Conservation (phyloP, 352 stramenopile genomes). For the Pythium brachiatum region DNA sequence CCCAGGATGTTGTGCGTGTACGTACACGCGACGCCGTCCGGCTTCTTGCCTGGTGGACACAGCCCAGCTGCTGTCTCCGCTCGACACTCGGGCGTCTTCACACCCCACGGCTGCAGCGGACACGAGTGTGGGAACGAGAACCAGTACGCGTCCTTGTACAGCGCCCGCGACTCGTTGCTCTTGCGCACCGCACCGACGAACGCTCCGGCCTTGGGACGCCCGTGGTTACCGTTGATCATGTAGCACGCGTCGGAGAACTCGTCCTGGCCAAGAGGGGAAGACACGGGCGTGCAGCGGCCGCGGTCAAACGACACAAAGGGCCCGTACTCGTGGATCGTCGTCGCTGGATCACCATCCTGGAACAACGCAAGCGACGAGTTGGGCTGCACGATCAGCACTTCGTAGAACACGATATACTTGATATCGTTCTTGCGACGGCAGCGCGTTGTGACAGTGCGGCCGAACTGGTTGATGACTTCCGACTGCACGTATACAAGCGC, state of each 20-base stretch:
- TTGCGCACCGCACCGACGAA: conserved; percentile 54
- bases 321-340: conserved; percentile 43
- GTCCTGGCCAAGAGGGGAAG: conserved; percentile 13
- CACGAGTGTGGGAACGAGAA: conserved; percentile 76
- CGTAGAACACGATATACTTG: conserved; percentile 75
- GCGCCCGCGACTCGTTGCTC: conserved; percentile 32
- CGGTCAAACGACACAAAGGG: conserved; percentile 66
- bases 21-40: conserved; percentile 35
- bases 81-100: conserved; percentile 24
- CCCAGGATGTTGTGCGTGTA: conserved; percentile 32
- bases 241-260: conserved; percentile 50
- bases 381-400: conserved; percentile 58
- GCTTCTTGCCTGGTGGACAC: conserved; percentile 21
- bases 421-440: conserved; percentile 55
- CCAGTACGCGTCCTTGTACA: conserved; percentile 55
- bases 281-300: conserved; percentile 51
- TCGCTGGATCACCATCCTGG: conserved; percentile 38
- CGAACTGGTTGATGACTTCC: conserved; percentile 28
- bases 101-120: conserved; percentile 31
- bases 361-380: conserved; percentile 61
- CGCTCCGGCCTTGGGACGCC: conserved; percentile 56
- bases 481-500: conserved; percentile 31
- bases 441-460: conserved; percentile 10
- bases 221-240: conserved; percentile 66
- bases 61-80: conserved; percentile 15